These are phyloP conservation scores for Arachis hypogaea DNA, from an alignment of 306 rosid genomes.

Conservation along the genomic window DNA sequence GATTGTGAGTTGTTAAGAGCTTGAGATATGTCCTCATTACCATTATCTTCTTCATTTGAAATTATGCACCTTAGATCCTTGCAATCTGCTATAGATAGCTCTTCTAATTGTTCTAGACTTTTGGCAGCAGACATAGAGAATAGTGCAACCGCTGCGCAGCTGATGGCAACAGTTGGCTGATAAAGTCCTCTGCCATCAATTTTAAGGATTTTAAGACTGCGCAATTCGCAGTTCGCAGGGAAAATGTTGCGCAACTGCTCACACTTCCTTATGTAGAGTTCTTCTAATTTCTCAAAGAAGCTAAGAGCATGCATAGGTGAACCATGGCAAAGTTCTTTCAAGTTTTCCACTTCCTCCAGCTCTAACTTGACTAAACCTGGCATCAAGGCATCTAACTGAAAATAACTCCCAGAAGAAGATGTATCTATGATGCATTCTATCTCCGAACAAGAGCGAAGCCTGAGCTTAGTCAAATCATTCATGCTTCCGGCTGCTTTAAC, in stretches of 20 bases:
- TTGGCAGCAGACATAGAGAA: constrained; percentile 24
- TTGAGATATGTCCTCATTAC: not conserved
- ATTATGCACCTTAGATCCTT: constrained; percentile 21
- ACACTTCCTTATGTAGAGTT: not conserved
- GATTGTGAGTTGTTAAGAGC: not conserved
- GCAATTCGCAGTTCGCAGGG: not conserved
- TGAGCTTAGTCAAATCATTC: constrained; percentile 7
- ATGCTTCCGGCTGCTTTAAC: constrained; percentile 25
- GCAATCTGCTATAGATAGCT: constrained; percentile 13
- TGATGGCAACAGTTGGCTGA: not conserved
- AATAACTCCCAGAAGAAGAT: not conserved
- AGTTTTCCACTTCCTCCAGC: constrained; percentile 4
- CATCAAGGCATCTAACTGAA: not conserved
- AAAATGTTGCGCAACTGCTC: constrained; percentile 2
- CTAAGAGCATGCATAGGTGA: not conserved
- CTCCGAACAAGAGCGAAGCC: constrained; percentile 17
- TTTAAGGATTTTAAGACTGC: constrained; percentile 1
- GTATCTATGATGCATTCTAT: constrained; percentile 31
- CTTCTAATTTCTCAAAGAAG: constrained; percentile 35
- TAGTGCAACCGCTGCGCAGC: not conserved
- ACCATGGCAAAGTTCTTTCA: constrained; percentile 22
- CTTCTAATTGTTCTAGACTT: constrained; percentile 27
- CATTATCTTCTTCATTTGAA: not conserved
- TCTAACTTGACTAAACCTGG: not conserved
- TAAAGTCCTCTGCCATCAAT: constrained; percentile 6